Evolutionary conservation across 495 filamentous ascomycete species (phyloP), one percentile per base, ranked within the genome.

Genomic region (Tuber aestivum): DNA sequence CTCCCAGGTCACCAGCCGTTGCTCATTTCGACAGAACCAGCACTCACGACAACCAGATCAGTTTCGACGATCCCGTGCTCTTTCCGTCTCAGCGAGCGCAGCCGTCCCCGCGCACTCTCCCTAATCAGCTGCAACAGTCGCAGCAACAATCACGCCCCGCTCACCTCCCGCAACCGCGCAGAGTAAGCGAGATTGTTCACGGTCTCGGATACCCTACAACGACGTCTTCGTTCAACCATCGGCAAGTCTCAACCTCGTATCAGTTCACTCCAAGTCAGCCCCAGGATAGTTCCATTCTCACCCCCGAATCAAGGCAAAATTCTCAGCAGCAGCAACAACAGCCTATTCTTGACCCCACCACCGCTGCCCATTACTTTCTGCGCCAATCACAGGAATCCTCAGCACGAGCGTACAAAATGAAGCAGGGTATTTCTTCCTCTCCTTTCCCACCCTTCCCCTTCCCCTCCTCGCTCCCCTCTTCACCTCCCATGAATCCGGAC

Each of bases 161-260:
- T 75, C 81, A 74, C 42, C 74, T 77, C 44, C 81, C 81, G 50
- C 77, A 83, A 56, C 73, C 79, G 20, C 81, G 81, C 27, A 86
- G 87, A 83, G 86, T 91, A 82, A 87, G 87, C 70, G 87, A 87
- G 84, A 89, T 89, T 76, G 86, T 90, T 82, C 85, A 87, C 85
- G 84, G 86, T 79, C 87, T 87, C 84, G 89, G 89, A 84, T 89
- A 88, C 79, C 84, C 79, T 83, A 86, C 85, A 77, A 86, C 87
- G 83, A 85, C 89, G 83, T 84, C 88, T 85, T 86, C 85, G 80
- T 88, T 87, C 76, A 87, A 86, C 81, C 87, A 89, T 83, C 88
- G 88, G 86, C 86, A 86, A 83, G 83, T 85, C 85, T 75, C 81
- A 78, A 76, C 76, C 70, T 76, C 74, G 48, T 80, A 74, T 72